phyloP scores from a whole-genome alignment of 257 asterid genomes.

The Lycium barbarum region DNA sequence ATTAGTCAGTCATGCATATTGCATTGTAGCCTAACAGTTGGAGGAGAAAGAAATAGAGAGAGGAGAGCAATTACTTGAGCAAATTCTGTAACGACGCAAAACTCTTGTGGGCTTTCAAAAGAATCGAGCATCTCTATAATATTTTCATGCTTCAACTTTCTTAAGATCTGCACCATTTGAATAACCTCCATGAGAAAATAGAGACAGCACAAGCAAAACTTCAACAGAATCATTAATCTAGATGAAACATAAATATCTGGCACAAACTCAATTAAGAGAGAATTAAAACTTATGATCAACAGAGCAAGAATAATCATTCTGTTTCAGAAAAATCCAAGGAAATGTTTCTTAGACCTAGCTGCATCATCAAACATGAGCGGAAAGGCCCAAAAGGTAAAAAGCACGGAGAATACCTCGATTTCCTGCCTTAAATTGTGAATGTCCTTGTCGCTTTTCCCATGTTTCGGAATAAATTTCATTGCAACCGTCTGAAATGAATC shows the following conservation, averaged over 20 bases:
- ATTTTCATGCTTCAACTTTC: constrained; percentile 94
- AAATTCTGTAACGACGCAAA: constrained; percentile 96
- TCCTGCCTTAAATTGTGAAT: constrained; percentile 88
- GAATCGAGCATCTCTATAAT: constrained; percentile 96
- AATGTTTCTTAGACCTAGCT: background rate
- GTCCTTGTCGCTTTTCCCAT: constrained; percentile 94
- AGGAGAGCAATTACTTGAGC: constrained; percentile 66
- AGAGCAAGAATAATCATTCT: background rate
- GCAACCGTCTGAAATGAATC: constrained; percentile 76
- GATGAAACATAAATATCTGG: constrained; percentile 8
- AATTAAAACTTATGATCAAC: background rate
- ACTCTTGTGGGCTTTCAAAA: constrained; percentile 95
- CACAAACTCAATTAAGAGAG: background rate
- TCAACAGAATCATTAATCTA: background rate
- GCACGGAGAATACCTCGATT: constrained; percentile 68
- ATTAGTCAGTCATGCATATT: constrained; percentile 26
- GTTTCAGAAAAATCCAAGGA: background rate
- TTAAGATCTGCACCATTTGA: constrained; percentile 67
- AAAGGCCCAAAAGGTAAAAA: background rate
- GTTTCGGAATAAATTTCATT: constrained; percentile 93
- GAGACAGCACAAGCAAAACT: constrained; percentile 18
- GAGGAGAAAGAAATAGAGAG: background rate
- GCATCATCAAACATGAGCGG: background rate
- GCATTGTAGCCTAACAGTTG: background rate
- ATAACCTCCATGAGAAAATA: constrained; percentile 30